phyloP scores from a whole-genome alignment of 345 rosid genomes.

The Crucihimalaya himalaica region DNA sequence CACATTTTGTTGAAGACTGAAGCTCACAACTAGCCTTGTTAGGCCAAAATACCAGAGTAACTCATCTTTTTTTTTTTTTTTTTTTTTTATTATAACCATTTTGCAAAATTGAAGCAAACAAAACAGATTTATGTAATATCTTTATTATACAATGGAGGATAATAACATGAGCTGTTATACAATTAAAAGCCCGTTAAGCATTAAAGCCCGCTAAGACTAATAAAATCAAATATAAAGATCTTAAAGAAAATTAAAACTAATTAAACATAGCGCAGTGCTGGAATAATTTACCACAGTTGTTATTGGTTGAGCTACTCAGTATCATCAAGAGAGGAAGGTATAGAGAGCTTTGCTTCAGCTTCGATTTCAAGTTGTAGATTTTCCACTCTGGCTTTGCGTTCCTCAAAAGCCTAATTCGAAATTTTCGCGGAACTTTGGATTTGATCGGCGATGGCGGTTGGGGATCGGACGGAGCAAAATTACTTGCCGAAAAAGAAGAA shows the following conservation, averaged over 20 bases:
- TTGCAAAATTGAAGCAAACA: neutral
- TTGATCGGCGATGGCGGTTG: constrained; percentile 36
- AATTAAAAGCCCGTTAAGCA: neutral
- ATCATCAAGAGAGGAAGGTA: neutral
- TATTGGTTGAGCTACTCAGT: constrained; percentile 34
- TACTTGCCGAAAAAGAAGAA: constrained; percentile 40
- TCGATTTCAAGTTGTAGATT: constrained; percentile 19
- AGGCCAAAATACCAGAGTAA: neutral
- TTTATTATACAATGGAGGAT: neutral
- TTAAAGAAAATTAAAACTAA: neutral
- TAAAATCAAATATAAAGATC: neutral
- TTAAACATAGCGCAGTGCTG: neutral
- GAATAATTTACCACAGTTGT: constrained; percentile 3
- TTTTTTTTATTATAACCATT: neutral
- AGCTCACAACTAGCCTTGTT: neutral
- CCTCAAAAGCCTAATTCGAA: neutral
- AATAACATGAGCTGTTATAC: neutral
- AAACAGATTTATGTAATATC: neutral
- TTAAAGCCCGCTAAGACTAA: neutral
- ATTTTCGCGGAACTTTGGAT: neutral
- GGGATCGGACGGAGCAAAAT: constrained; percentile 28
- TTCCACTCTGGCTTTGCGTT: neutral
- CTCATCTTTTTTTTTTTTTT: too few species aligned
- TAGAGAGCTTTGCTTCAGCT: constrained; percentile 18
- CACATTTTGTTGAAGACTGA: neutral